Conservation (phyloP, 192 early-diverging fungal genomes). For the Coemansia sp. region DNA sequence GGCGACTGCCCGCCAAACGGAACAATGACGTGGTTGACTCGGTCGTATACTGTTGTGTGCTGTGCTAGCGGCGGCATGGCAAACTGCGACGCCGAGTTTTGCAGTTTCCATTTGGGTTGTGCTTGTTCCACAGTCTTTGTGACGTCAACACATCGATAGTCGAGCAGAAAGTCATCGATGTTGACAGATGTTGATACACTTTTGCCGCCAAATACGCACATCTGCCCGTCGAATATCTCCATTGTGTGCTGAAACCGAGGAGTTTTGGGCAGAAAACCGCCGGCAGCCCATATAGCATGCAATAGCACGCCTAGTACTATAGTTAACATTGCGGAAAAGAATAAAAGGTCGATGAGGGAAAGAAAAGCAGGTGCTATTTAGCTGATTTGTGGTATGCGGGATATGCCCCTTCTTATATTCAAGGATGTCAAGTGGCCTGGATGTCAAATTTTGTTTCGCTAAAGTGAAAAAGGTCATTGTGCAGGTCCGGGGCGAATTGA, state of each 20-base stretch:
- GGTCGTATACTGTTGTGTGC: conserved; percentile 44
- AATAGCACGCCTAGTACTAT: conserved; percentile 2
- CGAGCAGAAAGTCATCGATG: conserved; percentile 28
- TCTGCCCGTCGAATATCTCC: conserved; percentile 42
- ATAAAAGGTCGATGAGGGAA: background rate
- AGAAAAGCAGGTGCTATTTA: background rate
- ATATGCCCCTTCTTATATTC: background rate
- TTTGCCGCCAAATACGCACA: conserved; percentile 49
- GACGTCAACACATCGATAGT: conserved; percentile 41
- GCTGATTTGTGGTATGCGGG: no score
- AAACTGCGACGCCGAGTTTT: conserved; percentile 43
- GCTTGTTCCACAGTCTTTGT: conserved; percentile 26
- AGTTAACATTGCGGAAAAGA: background rate
- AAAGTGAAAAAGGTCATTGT: conserved; percentile 19
- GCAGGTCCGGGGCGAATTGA: conserved; percentile 13
- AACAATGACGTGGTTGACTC: conserved; percentile 33
- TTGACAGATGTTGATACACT: conserved; percentile 2
- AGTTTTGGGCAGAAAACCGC: conserved; percentile 5
- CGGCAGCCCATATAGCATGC: background rate
- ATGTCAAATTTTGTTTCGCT: conserved; percentile 2
- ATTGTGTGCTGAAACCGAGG: conserved; percentile 48
- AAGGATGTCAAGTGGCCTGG: conserved; percentile 1
- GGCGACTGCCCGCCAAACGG: conserved; percentile 44
- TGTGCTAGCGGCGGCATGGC: conserved; percentile 50
- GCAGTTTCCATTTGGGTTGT: conserved; percentile 27